Conservation (phyloP, 441 rosid species). For the Cnidoscolus chayamansa region DNA sequence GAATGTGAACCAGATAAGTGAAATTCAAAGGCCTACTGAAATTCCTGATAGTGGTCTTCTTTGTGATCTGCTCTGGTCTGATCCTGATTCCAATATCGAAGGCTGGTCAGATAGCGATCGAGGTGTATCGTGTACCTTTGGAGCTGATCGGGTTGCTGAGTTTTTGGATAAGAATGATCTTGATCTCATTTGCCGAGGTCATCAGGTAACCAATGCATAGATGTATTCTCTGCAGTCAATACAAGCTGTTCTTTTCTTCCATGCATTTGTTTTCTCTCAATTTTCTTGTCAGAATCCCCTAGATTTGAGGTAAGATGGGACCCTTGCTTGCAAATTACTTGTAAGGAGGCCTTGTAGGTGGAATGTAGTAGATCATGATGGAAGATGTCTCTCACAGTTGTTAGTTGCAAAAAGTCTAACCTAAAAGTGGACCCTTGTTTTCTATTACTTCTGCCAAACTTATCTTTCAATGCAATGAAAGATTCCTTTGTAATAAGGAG, state of each 20-base stretch:
- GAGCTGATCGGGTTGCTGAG: slow-evolving; percentile 71
- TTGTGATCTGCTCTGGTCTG: slow-evolving; percentile 98
- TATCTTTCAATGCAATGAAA: slow-evolving; percentile 15
- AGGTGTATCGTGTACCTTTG: slow-evolving; percentile 92
- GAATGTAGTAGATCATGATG: neutral
- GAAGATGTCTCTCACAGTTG: neutral
- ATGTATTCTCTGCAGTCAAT: neutral
- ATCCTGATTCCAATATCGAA: slow-evolving; percentile 69
- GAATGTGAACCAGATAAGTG: slow-evolving; percentile 66
- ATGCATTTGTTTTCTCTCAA: neutral
- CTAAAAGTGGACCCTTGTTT: neutral
- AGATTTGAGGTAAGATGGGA: neutral
- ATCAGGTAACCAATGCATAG: slow-evolving; percentile 57
- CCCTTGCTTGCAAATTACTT: neutral
- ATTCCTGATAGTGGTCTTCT: slow-evolving; percentile 92
- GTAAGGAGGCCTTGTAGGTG: neutral
- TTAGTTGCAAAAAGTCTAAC: neutral
- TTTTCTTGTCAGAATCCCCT: neutral
- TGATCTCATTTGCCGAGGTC: slow-evolving; percentile 94
- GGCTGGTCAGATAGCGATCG: slow-evolving; percentile 95
- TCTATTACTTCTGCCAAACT: neutral
- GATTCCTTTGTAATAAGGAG: slow-evolving; percentile 9
- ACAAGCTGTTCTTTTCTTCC: neutral
- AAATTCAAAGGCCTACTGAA: slow-evolving; percentile 79
- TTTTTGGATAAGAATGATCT: slow-evolving; percentile 91